Percentiles rank a stretch among this genome's conserved stretches.
phyloP scores from a whole-genome alignment of 345 rosid species.

The Conringia planisiliqua region DNA sequence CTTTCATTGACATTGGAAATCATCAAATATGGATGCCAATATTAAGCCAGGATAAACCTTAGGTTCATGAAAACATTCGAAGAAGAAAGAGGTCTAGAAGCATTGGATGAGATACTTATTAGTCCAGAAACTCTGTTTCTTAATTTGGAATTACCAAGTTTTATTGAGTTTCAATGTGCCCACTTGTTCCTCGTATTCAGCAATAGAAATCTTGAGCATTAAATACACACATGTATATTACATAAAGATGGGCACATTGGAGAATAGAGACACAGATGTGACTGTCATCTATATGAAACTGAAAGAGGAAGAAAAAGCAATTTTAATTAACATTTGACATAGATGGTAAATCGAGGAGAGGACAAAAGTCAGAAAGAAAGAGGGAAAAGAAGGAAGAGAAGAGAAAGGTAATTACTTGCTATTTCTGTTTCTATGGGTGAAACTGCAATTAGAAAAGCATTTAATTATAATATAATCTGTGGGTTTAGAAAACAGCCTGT shows the following conservation, averaged over 20 bases:
- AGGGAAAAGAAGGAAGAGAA: background rate
- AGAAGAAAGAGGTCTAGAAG: background rate
- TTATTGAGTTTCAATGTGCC: too few relatives aligned
- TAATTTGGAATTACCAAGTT: background rate
- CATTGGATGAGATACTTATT: background rate
- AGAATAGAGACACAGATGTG: background rate
- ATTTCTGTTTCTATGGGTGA: background rate
- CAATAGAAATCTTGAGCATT: background rate
- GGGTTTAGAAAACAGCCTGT: slow-evolving; percentile 2
- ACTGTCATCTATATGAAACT: background rate
- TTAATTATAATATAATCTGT: background rate
- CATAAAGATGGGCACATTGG: background rate
- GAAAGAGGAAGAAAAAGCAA: background rate
- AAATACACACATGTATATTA: background rate
- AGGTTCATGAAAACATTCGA: background rate
- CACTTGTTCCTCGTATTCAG: slow-evolving; percentile 6
- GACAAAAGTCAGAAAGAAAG: background rate
- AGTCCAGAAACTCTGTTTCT: background rate
- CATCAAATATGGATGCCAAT: background rate
- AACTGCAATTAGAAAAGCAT: background rate
- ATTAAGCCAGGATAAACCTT: background rate
- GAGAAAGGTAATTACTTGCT: background rate
- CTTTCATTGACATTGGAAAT: background rate
- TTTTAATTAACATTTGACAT: too few relatives aligned
- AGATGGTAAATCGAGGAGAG: background rate